These are phyloP conservation scores for Boletus sp. DNA, from an alignment of 768 basidiomycete genomes.

Conservation along the genomic window DNA sequence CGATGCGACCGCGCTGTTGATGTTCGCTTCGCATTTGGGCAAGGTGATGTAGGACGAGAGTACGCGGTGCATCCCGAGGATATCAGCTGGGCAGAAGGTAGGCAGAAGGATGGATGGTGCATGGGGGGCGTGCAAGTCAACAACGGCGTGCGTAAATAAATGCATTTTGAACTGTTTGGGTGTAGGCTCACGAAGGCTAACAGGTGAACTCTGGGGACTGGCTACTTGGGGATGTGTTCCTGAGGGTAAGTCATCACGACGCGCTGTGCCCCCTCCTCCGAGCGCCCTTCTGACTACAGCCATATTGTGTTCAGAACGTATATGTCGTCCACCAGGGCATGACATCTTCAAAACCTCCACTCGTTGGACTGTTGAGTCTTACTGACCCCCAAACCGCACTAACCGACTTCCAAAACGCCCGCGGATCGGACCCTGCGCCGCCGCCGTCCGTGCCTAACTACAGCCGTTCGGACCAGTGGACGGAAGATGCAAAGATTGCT, in stretches of 20 bases:
- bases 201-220: slow-evolving; percentile 57
- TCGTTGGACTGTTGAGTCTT: slow-evolving; percentile 44
- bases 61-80: slow-evolving; percentile 51
- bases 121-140: slow-evolving; percentile 55
- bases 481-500: slow-evolving; percentile 14
- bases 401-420: slow-evolving; percentile 36
- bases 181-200: slow-evolving; percentile 1
- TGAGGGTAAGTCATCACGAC: slow-evolving; percentile 40
- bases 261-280: neutral
- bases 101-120: slow-evolving; percentile 45
- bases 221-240: slow-evolving; percentile 57
- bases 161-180: neutral
- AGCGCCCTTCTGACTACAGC: neutral
- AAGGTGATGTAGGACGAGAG: slow-evolving; percentile 30
- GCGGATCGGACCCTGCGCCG: slow-evolving; percentile 41
- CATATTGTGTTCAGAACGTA: slow-evolving; percentile 41
- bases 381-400: slow-evolving; percentile 40
- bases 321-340: slow-evolving; percentile 48
- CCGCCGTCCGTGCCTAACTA: slow-evolving; percentile 12
- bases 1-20: slow-evolving; percentile 47
- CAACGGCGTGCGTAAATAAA: slow-evolving; percentile 38
- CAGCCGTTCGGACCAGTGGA: slow-evolving; percentile 12
- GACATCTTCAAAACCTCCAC: slow-evolving; percentile 38
- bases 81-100: slow-evolving; percentile 46
- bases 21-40: slow-evolving; percentile 45